Percentiles rank a stretch among this genome's conserved stretches.
phyloP scores from a whole-genome alignment of 805 yeast species.

The Spathaspora gorwiae region DNA sequence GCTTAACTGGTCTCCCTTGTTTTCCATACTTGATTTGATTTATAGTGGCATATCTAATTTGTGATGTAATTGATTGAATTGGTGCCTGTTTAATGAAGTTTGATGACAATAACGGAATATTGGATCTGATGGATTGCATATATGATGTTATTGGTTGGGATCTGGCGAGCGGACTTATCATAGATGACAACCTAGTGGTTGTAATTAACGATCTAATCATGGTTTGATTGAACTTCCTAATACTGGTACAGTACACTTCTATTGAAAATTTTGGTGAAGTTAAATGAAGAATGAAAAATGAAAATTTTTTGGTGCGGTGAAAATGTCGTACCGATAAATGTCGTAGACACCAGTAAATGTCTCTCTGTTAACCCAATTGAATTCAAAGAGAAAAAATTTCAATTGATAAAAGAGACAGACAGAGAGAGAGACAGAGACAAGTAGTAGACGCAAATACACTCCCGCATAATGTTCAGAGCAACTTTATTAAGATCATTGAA shows the following conservation, averaged over 20 bases:
- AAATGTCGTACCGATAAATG: too few relatives aligned
- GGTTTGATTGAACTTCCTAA: too few relatives aligned
- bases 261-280: too few relatives aligned
- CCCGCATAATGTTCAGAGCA: slow-evolving; percentile 28
- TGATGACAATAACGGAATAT: slow-evolving; percentile 9
- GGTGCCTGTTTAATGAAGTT: slow-evolving; percentile 1
- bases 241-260: too few relatives aligned
- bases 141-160: slow-evolving; percentile 7
- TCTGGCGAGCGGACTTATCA: neutral
- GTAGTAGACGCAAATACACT: too few relatives aligned
- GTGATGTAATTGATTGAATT: slow-evolving; percentile 15
- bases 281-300: too few relatives aligned
- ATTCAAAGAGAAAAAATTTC: too few relatives aligned
- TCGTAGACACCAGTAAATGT: too few relatives aligned
- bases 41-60: slow-evolving; percentile 60
- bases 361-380: too few relatives aligned
- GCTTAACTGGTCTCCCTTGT: slow-evolving; percentile 45
- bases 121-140: slow-evolving; percentile 11
- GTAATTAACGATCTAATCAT: slow-evolving; percentile 18
- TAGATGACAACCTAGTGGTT: neutral
- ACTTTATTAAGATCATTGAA: slow-evolving; percentile 23
- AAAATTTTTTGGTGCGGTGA: too few relatives aligned
- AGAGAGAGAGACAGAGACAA: too few relatives aligned
- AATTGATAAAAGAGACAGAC: too few relatives aligned
- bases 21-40: slow-evolving; percentile 73